Conservation (phyloP, 2,329 filamentous ascomycete genomes). For the Trichoderma guizhouense region DNA sequence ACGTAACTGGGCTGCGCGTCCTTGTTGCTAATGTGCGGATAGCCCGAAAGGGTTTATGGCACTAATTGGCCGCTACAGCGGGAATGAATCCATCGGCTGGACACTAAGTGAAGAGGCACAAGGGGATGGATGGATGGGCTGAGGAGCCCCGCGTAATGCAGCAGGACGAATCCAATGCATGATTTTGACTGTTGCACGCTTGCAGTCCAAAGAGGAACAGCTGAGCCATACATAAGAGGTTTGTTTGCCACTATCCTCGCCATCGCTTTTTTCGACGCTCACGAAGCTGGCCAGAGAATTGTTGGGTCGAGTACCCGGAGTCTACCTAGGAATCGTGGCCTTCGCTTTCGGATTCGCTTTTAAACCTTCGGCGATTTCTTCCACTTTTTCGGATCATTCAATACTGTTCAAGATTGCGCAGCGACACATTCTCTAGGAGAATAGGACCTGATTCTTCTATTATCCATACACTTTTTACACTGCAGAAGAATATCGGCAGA, state of each 20-base stretch:
- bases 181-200: background rate
- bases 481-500: background rate
- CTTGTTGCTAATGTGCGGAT: background rate
- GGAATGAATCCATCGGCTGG: background rate
- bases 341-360: background rate
- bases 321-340: conserved; percentile 1
- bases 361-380: background rate
- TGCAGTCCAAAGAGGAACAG: background rate
- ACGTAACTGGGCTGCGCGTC: conserved; percentile 13
- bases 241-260: background rate
- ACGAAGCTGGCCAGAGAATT: background rate
- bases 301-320: conserved; percentile 2
- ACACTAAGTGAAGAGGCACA: background rate
- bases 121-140: background rate
- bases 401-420: background rate
- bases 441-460: background rate
- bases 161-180: background rate
- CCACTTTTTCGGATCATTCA: background rate
- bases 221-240: background rate
- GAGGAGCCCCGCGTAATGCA: background rate
- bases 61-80: background rate
- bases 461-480: background rate
- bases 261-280: background rate
- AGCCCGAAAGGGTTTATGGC: background rate
- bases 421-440: background rate